phyloP scores from a whole-genome alignment of 305 asterid genomes.

The Fraxinus velutina region DNA sequence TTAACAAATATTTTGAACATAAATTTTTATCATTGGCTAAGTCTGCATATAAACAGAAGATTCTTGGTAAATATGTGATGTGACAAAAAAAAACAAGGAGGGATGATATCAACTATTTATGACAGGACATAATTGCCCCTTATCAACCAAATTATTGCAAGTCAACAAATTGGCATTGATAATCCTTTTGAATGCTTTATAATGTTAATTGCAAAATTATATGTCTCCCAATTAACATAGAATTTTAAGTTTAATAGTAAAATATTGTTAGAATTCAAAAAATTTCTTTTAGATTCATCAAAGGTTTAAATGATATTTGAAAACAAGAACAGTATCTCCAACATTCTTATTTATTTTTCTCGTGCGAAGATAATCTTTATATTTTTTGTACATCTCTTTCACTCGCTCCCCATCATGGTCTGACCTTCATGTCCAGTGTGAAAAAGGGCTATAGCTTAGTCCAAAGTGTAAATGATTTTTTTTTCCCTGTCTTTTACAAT shows the following conservation, averaged over 20 bases:
- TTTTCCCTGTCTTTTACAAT: background rate
- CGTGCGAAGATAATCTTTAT: background rate
- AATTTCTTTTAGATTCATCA: too few species aligned
- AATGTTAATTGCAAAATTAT: background rate
- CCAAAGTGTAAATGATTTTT: background rate
- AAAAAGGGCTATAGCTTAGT: background rate
- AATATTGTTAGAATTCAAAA: too few species aligned
- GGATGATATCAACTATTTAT: background rate
- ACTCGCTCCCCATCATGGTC: background rate
- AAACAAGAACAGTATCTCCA: background rate
- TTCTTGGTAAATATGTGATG: too few species aligned
- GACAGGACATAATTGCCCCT: background rate
- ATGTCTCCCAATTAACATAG: background rate
- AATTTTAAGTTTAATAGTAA: background rate
- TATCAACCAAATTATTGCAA: background rate
- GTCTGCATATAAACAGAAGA: background rate
- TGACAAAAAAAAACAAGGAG: background rate
- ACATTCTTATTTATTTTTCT: background rate
- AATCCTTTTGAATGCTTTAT: background rate
- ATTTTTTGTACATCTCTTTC: too few species aligned
- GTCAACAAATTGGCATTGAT: background rate
- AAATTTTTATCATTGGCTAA: background rate
- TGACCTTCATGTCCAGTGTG: background rate
- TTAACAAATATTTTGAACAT: background rate
- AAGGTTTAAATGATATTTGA: too few species aligned